phyloP scores from a whole-genome alignment of 2,329 filamentous ascomycete genomes.

The Calonectria pteridis region DNA sequence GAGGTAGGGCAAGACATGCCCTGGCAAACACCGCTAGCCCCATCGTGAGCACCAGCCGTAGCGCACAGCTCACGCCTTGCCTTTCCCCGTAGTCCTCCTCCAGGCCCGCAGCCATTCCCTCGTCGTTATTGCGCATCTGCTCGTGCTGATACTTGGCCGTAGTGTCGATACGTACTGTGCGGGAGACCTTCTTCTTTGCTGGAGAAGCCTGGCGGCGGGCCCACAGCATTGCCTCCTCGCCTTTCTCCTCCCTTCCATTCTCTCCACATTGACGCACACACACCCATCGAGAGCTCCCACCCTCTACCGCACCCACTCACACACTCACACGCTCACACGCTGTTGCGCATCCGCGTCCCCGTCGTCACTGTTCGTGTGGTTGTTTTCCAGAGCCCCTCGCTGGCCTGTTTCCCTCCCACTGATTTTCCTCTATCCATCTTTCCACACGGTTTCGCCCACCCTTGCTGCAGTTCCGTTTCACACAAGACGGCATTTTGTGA shows the following conservation, averaged over 20 bases:
- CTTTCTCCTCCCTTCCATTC: slow-evolving; percentile 47
- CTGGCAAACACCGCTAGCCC: slow-evolving; percentile 5
- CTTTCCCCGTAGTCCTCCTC: neutral
- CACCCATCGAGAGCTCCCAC: slow-evolving; percentile 37
- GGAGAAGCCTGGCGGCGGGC: slow-evolving; percentile 28
- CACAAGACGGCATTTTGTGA: slow-evolving; percentile 18
- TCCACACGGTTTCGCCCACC: slow-evolving; percentile 17
- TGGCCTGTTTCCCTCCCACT: slow-evolving; percentile 32
- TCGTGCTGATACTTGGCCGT: slow-evolving; percentile 17
- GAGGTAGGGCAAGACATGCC: slow-evolving; percentile 12
- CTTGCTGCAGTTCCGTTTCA: slow-evolving; percentile 11
- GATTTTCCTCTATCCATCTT: slow-evolving; percentile 25
- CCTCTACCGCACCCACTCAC: slow-evolving; percentile 33
- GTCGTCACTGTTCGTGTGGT: slow-evolving; percentile 32
- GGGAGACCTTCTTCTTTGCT: slow-evolving; percentile 24
- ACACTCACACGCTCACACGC: slow-evolving; percentile 33
- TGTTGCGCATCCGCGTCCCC: slow-evolving; percentile 29
- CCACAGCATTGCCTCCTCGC: slow-evolving; percentile 41
- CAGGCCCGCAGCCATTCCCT: neutral
- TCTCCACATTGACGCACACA: slow-evolving; percentile 43
- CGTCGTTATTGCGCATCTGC: neutral
- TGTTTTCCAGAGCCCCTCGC: slow-evolving; percentile 37
- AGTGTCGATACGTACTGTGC: slow-evolving; percentile 37
- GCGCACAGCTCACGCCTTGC: neutral
- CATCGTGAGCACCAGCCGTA: neutral